These are phyloP conservation scores for Coleophoma cylindrospora DNA, from an alignment of 2,329 filamentous ascomycete species.

Conservation along the genomic window DNA sequence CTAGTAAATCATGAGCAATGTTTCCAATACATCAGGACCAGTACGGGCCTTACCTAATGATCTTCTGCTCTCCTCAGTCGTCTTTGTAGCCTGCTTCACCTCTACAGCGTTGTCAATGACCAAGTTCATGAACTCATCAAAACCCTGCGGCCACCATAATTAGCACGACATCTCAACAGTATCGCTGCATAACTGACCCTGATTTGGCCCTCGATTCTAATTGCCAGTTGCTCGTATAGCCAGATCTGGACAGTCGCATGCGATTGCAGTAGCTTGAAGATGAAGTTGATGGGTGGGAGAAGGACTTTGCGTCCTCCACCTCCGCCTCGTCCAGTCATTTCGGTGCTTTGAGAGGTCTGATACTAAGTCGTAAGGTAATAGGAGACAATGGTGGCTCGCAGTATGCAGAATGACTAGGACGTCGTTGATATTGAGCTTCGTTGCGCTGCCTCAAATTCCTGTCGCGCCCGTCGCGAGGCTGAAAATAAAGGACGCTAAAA, in stretches of 20 bases:
- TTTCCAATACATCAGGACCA: neutral
- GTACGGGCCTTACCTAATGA: constrained; percentile 62
- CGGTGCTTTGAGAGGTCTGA: neutral
- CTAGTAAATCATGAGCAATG: constrained; percentile 30
- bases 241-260: constrained; percentile 85
- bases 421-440: neutral
- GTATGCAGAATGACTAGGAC: neutral
- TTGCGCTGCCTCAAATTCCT: neutral
- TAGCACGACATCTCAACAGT: neutral
- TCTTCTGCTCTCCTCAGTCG: constrained; percentile 72
- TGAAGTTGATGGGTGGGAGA: constrained; percentile 78
- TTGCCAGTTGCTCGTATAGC: constrained; percentile 93
- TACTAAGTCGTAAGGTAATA: neutral
- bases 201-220: constrained; percentile 95
- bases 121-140: constrained; percentile 99
- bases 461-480: neutral
- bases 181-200: constrained; percentile 52
- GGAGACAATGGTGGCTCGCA: neutral
- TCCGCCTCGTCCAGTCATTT: constrained; percentile 29
- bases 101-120: constrained; percentile 94
- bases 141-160: constrained; percentile 56
- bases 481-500: neutral
- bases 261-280: constrained; percentile 81
- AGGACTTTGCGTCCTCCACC: constrained; percentile 57
- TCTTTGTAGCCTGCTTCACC: constrained; percentile 80